Base-by-base conservation (phyloP, 768 basidiomycete species). In the Strobilomyces dryophilus region DNA sequence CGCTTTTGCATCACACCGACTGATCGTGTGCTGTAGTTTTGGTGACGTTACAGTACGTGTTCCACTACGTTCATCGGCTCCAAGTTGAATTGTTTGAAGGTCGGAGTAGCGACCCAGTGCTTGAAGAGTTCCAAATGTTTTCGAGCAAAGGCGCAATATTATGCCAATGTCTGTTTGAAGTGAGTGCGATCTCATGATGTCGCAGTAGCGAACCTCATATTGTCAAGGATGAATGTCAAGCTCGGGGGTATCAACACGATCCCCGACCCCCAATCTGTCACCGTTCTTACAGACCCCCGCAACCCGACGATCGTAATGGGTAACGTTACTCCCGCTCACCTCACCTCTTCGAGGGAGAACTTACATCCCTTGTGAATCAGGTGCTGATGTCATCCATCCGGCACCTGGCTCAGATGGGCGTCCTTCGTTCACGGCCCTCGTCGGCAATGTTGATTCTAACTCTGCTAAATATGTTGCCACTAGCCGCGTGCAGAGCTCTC, bases 331-430 rank as follows among this genome's bases (percentile, higher is more conserved):
- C 42, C 27, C 2, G 24, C 24, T 24, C 24, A 24, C 24, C 18
- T 17, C 41, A 12, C n/a, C 7, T 39, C 12, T 21, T 24, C n/a
- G 27, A 47, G 9, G 20, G 20, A 12, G n/a, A 36, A 17, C 35
- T 62, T n/a, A 58, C 26, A 45, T 40, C 8, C 20, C 47, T 51
- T 14, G 12, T 51, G 29, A 7, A 43, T 43, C 27, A 87, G 85
- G 87, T 56, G 89, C 89, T 17, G 89, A 92, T 65, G 88, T 89
- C 27, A 88, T 89, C 37, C 89, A 92, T 60, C 89, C 91, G 9
- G 79, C 88, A 8, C 89, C 91, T 18, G 89, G 89, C 9, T 79
- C 87, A 0, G 80, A 79, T n/a, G 87, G 83, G 17, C 80, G 84
- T 4, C 91, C 91, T 1, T 92, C 90, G 0, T 92, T 88, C 65